Percentiles rank a stretch among this genome's conserved stretches.
phyloP scores from a whole-genome alignment of 345 rosid genomes.

The Camelina laxa region DNA sequence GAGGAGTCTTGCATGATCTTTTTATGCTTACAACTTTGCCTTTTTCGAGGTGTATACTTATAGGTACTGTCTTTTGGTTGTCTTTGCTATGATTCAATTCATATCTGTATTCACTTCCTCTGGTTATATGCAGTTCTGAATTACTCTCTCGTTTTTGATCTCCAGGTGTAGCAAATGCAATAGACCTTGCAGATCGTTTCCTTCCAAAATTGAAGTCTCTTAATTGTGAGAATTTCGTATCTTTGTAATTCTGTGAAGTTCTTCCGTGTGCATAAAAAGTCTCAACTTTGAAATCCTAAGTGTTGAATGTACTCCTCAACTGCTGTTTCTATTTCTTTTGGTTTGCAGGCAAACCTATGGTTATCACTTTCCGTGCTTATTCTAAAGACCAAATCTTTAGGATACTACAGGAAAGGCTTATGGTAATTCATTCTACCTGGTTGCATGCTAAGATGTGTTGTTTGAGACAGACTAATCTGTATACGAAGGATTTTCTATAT shows the following conservation, averaged over 20 bases:
- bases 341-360: conserved; percentile 70
- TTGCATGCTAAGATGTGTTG: not conserved
- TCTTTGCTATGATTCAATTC: not conserved
- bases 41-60: conserved; percentile 72
- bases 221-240: conserved; percentile 55
- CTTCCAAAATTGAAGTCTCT: conserved; percentile 76
- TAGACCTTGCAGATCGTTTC: conserved; percentile 84
- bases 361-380: conserved; percentile 76
- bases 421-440: conserved; percentile 49
- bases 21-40: conserved; percentile 91
- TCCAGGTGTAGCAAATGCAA: conserved; percentile 87
- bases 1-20: conserved; percentile 82
- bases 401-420: conserved; percentile 80
- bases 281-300: not conserved
- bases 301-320: not conserved
- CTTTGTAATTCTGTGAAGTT: not conserved
- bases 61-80: conserved; percentile 54
- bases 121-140: not conserved
- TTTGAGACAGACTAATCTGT: not conserved
- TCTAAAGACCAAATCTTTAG: conserved; percentile 72
- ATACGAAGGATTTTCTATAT: not conserved
- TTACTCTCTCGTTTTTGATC: not conserved
- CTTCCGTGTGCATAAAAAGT: not conserved
- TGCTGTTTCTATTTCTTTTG: conserved; percentile 18
- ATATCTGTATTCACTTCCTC: conserved; percentile 42